Evolutionary conservation across 306 rosid species (phyloP).

Genomic region (Erythrophleum fordii): DNA sequence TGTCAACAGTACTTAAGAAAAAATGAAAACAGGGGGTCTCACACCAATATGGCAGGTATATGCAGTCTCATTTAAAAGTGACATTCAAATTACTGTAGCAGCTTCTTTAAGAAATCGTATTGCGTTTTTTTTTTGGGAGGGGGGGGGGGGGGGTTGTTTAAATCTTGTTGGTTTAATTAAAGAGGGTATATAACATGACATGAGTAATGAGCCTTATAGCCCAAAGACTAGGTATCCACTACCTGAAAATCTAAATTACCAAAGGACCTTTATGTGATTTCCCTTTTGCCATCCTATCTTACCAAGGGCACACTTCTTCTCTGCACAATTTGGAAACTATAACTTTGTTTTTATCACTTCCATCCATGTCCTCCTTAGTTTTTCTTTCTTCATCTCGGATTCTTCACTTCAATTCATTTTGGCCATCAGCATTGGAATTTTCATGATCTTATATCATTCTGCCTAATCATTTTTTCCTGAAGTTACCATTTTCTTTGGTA

Average conservation of each 20-base stretch:
- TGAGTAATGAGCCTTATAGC: not conserved
- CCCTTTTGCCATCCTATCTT: conserved; percentile 1
- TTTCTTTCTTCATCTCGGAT: not conserved
- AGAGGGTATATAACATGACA: not conserved
- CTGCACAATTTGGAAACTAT: too few relatives aligned
- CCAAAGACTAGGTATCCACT: conserved; percentile 12
- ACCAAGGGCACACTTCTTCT: conserved; percentile 18
- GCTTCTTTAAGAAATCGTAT: not conserved
- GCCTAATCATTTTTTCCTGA: conserved; percentile 1
- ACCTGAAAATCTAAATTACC: conserved; percentile 28
- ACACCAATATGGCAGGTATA: not conserved
- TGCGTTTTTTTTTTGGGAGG: not conserved
- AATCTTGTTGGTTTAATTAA: not conserved
- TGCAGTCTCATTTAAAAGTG: not conserved
- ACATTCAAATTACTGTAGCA: not conserved
- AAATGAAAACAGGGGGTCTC: not conserved
- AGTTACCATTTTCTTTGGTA: conserved; percentile 18
- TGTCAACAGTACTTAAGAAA: not conserved
- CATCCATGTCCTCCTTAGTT: not conserved
- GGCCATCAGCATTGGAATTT: conserved; percentile 24
- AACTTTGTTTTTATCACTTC: not conserved
- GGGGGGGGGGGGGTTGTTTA: too few relatives aligned
- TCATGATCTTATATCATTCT: conserved; percentile 10
- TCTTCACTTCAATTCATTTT: not conserved
- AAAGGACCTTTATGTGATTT: conserved; percentile 23